phyloP scores from a whole-genome alignment of 73 alveolate species.

The Effrenium voratum region DNA sequence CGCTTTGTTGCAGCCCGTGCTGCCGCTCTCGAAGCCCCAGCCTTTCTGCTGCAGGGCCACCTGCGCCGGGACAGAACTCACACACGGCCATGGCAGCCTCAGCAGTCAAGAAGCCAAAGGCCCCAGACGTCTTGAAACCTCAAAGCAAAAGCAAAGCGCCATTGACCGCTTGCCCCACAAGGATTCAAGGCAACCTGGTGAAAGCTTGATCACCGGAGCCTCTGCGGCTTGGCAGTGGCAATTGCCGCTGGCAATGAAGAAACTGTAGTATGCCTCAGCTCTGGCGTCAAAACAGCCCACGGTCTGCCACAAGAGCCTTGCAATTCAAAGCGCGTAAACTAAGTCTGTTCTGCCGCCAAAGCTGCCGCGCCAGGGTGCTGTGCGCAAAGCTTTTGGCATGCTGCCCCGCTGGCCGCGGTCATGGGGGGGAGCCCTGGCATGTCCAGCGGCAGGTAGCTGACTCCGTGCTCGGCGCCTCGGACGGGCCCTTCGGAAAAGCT shows the following conservation, averaged over 20 bases:
- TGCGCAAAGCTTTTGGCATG: conserved; percentile 56
- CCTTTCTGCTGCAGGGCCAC: conserved; percentile 48
- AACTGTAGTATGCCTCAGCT: conserved; percentile 68
- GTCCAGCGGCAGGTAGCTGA: conserved; percentile 71
- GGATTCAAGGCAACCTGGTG: too few relatives aligned
- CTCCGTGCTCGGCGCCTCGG: conserved; percentile 52
- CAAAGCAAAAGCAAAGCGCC: too few relatives aligned
- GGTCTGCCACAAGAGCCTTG: neutral
- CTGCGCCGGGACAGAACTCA: neutral
- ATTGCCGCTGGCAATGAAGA: neutral
- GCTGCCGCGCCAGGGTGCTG: conserved; percentile 20
- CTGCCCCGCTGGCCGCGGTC: neutral
- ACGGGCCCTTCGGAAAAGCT: too few relatives aligned
- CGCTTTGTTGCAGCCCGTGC: conserved; percentile 34
- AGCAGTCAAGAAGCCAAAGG: neutral
- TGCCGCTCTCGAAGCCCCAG: conserved; percentile 86
- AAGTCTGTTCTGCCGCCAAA: neutral
- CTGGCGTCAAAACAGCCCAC: neutral
- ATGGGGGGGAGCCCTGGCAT: conserved; percentile 56
- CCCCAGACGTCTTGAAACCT: too few relatives aligned
- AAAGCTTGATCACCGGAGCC: neutral
- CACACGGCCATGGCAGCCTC: neutral
- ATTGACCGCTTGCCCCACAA: too few relatives aligned
- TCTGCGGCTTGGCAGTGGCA: conserved; percentile 73
- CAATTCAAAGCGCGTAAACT: neutral